These are phyloP conservation scores for Tribonema minus DNA, from an alignment of 108 stramenopile species.

Conservation along the genomic window DNA sequence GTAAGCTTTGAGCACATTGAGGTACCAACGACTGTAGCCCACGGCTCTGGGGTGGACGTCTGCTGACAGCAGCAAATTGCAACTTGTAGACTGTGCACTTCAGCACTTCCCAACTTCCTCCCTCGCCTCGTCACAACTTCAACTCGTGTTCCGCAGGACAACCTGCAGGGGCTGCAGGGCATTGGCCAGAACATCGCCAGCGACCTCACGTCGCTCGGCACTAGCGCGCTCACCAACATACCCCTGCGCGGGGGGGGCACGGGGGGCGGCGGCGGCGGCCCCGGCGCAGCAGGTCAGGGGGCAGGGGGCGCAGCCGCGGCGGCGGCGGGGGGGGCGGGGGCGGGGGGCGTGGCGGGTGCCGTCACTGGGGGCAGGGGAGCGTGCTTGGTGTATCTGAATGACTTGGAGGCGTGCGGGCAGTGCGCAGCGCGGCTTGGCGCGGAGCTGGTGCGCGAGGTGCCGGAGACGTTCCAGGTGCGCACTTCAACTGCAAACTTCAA, in stretches of 20 bases:
- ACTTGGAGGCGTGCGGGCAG: slow-evolving; percentile 28
- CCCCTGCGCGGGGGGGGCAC: neutral
- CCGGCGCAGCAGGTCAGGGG: too few species aligned
- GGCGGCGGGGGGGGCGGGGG: slow-evolving; percentile 10
- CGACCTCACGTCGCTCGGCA: slow-evolving; percentile 12
- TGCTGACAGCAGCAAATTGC: too few species aligned
- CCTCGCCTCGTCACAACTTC: too few species aligned
- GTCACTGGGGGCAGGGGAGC: neutral
- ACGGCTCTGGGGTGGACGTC: too few species aligned
- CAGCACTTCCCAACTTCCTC: too few species aligned
- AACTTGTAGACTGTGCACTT: too few species aligned
- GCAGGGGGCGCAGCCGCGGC: too few species aligned
- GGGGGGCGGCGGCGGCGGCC: slow-evolving; percentile 6
- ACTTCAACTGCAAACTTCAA: too few species aligned
- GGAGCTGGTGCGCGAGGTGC: slow-evolving; percentile 30
- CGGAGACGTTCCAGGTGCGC: slow-evolving; percentile 10
- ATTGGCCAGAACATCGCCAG: slow-evolving; percentile 20
- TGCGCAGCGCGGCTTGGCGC: slow-evolving; percentile 16
- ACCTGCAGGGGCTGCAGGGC: too few species aligned
- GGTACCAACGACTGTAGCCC: too few species aligned
- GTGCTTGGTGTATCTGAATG: slow-evolving; percentile 39
- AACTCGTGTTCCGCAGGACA: too few species aligned
- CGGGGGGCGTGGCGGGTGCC: neutral
- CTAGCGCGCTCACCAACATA: slow-evolving; percentile 14
- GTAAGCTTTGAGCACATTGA: too few species aligned